A percentile compares a stretch with the other conserved stretches of the same genome.
Conservation (phyloP, 2,329 filamentous ascomycete species). For the Colletotrichum ledebouriae region DNA sequence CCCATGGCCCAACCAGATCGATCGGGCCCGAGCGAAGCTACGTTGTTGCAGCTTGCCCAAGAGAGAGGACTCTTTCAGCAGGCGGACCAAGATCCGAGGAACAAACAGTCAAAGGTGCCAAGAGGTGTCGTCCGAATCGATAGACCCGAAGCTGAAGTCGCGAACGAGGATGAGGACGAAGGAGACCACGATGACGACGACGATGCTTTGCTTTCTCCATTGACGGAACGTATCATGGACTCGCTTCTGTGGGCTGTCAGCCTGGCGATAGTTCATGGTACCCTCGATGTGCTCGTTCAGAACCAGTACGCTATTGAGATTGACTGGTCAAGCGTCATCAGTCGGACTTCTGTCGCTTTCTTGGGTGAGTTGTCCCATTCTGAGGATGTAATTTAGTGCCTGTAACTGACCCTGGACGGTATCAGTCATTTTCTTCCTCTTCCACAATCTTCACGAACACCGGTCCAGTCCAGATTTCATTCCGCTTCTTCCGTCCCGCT, state of each 20-base stretch:
- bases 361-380: constrained; percentile 57
- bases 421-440: constrained; percentile 67
- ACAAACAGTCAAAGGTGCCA: constrained; percentile 46
- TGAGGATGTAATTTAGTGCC: neutral
- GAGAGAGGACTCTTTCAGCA: constrained; percentile 70
- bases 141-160: constrained; percentile 22
- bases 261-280: constrained; percentile 78
- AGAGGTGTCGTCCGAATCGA: constrained; percentile 38
- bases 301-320: constrained; percentile 81
- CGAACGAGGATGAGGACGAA: constrained; percentile 41
- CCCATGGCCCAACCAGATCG: constrained; percentile 79
- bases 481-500: constrained; percentile 61
- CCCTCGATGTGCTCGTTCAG: constrained; percentile 83
- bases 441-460: constrained; percentile 70
- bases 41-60: constrained; percentile 79
- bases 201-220: constrained; percentile 55
- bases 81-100: constrained; percentile 56
- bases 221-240: constrained; percentile 67
- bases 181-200: constrained; percentile 48
- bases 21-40: constrained; percentile 70
- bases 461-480: constrained; percentile 62
- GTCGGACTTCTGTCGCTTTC: constrained; percentile 66
- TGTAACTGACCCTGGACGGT: constrained; percentile 1
- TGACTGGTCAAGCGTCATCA: constrained; percentile 67
- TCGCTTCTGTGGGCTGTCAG: constrained; percentile 70